phyloP scores from a whole-genome alignment of 176 grass and related monocot genomes.

The Oryza meridionalis region DNA sequence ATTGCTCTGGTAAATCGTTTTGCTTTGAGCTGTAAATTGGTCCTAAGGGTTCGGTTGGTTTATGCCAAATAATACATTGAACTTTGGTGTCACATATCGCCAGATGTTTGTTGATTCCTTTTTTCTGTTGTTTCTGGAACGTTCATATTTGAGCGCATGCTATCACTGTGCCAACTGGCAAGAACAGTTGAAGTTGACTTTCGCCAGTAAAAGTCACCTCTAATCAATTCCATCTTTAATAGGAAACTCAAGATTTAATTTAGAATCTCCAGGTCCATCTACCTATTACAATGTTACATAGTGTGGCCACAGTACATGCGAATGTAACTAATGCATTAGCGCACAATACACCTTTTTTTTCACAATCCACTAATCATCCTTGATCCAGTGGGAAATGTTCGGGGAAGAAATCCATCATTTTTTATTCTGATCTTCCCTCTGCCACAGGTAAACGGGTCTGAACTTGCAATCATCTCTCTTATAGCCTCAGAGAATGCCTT shows the following conservation, averaged over 20 bases:
- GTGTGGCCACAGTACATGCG: not conserved
- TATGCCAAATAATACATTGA: slow-evolving; percentile 22
- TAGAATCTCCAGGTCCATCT: not conserved
- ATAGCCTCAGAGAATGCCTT: slow-evolving; percentile 69
- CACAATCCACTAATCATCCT: not conserved
- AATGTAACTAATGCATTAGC: not conserved
- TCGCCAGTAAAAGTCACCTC: not conserved
- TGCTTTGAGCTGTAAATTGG: slow-evolving; percentile 32
- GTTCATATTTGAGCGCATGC: not conserved
- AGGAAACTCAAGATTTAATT: slow-evolving; percentile 29
- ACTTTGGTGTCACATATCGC: slow-evolving; percentile 17
- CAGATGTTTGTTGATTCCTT: not conserved
- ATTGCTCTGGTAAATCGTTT: slow-evolving; percentile 69
- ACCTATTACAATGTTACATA: not conserved
- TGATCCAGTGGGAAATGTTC: not conserved
- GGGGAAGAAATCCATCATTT: slow-evolving; percentile 9
- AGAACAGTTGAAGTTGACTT: slow-evolving; percentile 12
- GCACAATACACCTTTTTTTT: not conserved
- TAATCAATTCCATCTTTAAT: slow-evolving; percentile 20
- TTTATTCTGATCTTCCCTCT: slow-evolving; percentile 13
- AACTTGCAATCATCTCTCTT: slow-evolving; percentile 81
- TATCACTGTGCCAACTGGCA: slow-evolving; percentile 37
- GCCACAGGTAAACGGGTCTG: slow-evolving; percentile 79
- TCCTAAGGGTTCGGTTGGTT: slow-evolving; percentile 36
- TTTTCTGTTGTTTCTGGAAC: slow-evolving; percentile 24